Base-by-base conservation (phyloP, 768 basidiomycete genomes). In the Boletus sensibilis region DNA sequence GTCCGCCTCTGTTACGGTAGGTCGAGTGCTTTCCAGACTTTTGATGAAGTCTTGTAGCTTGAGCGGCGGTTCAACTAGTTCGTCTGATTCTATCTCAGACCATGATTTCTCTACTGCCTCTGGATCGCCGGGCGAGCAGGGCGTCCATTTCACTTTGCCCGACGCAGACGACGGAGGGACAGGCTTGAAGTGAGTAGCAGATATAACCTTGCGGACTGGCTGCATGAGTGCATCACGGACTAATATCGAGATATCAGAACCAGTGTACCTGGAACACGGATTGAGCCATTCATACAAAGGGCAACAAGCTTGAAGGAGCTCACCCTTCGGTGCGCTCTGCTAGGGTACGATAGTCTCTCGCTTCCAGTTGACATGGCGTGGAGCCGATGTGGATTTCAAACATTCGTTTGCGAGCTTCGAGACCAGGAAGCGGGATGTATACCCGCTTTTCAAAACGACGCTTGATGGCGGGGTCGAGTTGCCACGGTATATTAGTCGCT, bases 401-500 rank as follows among this genome's bases (percentile, higher is more conserved):
- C 94, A 99, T 99, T 29, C 85, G 87, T 71, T 85, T 81, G 43
- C 97, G 82, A 13, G 96, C 97, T 50, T 96, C 94, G 4, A 90
- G 80, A 0, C 94, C 94, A 11, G 97, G 97, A 20, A 98, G 85
- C 31, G 97, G 97, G 56, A 99, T 99, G 71, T 98, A 94, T 78
- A 99, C 95, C 55, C 97, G 87, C 74, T 97, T 98, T 74, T 98
- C 95, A 61, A 98, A 98, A 85, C 96, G 85, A 69, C 97, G 88
- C 73, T 98, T 98, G 76, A 98, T 98, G 42, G 96, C 96, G 60
- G 92, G 90, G 69, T 98, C 96, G 44, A 98, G 81, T 68, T 94
- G 92, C 96, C 96, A 98, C 3, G 97, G 97, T 50, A 98, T 97
- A 63, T 99, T 99, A 5, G 97, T 99, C 10, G 97, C 97, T 31